These are phyloP conservation scores for Leishmania mexicana DNA, from an alignment of 208 protist species.

Conservation along the genomic window DNA sequence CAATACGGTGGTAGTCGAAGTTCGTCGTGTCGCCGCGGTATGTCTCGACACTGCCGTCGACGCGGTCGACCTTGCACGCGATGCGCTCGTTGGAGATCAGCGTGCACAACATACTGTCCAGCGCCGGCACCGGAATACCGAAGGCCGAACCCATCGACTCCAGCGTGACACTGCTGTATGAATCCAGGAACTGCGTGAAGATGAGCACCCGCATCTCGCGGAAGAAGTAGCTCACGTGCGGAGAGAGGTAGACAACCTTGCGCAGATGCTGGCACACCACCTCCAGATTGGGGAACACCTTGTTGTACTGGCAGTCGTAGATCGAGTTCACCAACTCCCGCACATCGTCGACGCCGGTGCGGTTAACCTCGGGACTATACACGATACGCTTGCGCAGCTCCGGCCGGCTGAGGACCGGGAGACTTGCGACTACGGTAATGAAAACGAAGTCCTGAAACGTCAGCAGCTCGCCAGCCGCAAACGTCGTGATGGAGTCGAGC, in stretches of 20 bases:
- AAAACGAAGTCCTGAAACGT: constrained; percentile 95
- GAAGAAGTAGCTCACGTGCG: constrained; percentile 96
- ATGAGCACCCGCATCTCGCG: constrained; percentile 97
- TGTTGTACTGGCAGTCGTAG: constrained; percentile 96
- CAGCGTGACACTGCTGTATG: constrained; percentile 97
- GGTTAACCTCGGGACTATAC: constrained; percentile 92
- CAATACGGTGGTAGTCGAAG: constrained; percentile 95
- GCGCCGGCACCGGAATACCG: constrained; percentile 88
- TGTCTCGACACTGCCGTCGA: constrained; percentile 96
- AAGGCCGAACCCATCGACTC: constrained; percentile 96
- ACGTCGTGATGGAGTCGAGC: constrained; percentile 97
- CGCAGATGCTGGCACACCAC: constrained; percentile 92
- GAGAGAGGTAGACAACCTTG: constrained; percentile 91
- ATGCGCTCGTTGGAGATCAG: constrained; percentile 97
- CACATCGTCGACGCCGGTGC: constrained; percentile 90
- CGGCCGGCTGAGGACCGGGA: constrained; percentile 88
- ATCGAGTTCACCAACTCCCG: constrained; percentile 90
- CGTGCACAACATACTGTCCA: constrained; percentile 96
- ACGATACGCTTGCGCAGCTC: constrained; percentile 92
- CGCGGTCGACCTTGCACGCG: constrained; percentile 98
- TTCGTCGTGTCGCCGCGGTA: constrained; percentile 97
- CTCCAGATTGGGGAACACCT: constrained; percentile 94
- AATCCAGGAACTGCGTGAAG: constrained; percentile 99
- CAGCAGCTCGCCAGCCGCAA: constrained; percentile 96
- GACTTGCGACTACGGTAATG: constrained; percentile 93